These are phyloP conservation scores for Clausena lansium DNA, from an alignment of 345 rosid species.

Conservation along the genomic window DNA sequence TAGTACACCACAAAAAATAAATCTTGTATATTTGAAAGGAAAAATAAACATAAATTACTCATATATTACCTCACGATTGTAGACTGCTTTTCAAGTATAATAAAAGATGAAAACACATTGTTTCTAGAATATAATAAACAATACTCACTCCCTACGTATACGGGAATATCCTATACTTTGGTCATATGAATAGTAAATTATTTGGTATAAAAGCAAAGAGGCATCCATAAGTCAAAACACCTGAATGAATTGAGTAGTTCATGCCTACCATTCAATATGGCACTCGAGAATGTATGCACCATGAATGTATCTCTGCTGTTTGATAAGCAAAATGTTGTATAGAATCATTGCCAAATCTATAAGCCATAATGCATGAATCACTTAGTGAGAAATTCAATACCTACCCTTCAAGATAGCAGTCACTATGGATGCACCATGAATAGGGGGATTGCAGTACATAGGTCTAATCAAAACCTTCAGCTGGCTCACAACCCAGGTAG, in stretches of 20 bases:
- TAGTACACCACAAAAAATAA: too few species aligned
- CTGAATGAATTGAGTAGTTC: neutral
- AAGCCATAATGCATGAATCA: neutral
- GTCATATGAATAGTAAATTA: neutral
- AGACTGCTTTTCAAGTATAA: neutral
- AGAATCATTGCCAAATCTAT: neutral
- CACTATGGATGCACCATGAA: constrained; percentile 55
- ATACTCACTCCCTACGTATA: neutral
- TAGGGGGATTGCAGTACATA: constrained; percentile 57
- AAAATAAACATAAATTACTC: too few species aligned
- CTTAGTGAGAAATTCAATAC: constrained; percentile 20
- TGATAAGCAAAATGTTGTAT: neutral
- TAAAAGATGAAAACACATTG: neutral
- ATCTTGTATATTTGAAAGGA: too few species aligned
- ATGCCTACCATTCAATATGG: neutral
- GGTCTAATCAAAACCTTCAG: constrained; percentile 55
- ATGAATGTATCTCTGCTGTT: neutral
- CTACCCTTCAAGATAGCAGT: constrained; percentile 43
- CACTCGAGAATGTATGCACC: neutral
- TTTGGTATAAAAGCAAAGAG: neutral
- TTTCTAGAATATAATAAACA: neutral
- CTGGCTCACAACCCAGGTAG: constrained; percentile 46
- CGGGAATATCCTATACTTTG: neutral
- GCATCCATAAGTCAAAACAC: neutral
- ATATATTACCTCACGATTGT: too few species aligned